A percentile compares a stretch with the other conserved stretches of the same genome.
Evolutionary conservation across 257 asterid genomes (phyloP).

Genomic region (Nicotiana attenuata): DNA sequence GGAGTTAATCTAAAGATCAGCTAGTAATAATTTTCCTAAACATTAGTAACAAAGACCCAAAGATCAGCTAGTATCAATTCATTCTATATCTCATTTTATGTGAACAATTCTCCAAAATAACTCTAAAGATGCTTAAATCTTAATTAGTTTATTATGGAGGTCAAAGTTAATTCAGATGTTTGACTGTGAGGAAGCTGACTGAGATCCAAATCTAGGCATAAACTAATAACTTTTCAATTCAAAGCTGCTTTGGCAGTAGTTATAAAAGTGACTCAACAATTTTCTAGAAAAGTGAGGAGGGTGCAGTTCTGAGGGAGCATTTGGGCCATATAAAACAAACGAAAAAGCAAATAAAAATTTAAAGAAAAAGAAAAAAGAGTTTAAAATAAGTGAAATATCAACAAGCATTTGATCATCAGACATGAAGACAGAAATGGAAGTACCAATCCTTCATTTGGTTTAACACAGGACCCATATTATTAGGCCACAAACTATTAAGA

Average conservation of each 20-base stretch:
- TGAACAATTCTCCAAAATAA: no score
- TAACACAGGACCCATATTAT: not conserved
- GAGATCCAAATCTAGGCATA: slow-evolving; percentile 8
- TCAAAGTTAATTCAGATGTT: not conserved
- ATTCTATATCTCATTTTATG: no score
- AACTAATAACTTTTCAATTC: not conserved
- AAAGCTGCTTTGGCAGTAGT: not conserved
- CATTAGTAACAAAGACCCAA: no score
- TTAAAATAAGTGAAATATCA: slow-evolving; percentile 1
- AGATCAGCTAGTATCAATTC: no score
- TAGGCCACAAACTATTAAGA: not conserved
- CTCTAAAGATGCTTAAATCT: not conserved
- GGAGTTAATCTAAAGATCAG: no score
- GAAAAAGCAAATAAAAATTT: not conserved
- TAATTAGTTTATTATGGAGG: not conserved
- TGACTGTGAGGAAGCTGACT: not conserved
- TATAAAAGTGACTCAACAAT: not conserved
- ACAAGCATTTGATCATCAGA: not conserved
- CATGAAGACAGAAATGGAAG: not conserved
- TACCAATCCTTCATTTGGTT: not conserved
- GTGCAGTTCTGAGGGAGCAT: not conserved
- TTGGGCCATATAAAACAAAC: not conserved
- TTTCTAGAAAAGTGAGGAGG: not conserved
- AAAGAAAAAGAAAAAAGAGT: not conserved
- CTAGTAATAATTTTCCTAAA: no score